Base-by-base conservation (phyloP, 768 basidiomycete species). In the Sarcomyxa edulis region DNA sequence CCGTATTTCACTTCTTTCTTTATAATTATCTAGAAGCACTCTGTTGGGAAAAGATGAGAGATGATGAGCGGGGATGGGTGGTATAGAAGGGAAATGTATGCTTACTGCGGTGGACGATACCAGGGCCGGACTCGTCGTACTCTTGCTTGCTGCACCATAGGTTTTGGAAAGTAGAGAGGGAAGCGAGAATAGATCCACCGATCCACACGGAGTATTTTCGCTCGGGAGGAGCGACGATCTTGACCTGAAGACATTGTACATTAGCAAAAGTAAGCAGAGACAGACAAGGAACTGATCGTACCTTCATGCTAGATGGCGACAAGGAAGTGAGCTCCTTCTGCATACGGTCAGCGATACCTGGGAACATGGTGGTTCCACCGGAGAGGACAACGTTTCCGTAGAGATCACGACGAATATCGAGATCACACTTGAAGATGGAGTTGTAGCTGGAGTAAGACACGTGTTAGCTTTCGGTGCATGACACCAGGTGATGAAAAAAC, bases 181-280 rank as follows among this genome's bases (percentile, higher is more conserved):
- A 92, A 31, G 91, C 92, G 49, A 88, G 66, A 52, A 87, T 88
- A 29, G 82, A 84, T 43, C 84, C 85, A 68, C 85, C 85, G 51
- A 92, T 92, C 88, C 93, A 96, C 65, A 94, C 92, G 39, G 88
- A 91, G 76, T 92, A 92, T 62, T 90, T 95, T 52, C 91, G 72
- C 72, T 95, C 91, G 39, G 91, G 90, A 35, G 92, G 91, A 44
- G 91, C 87, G 43, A 90, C 84, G 40, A 93, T 90, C 79, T 90
- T 92, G 68, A 92, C 84, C 75, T 78, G 43, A 19, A 33, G 14
- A 26, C 25, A 8, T 30, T 9, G 21, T 37, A 7, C 31, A 19
- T 45, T 40, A 35, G 21, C 20, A 31, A 11, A 52, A 33, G 33
- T 35, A 24, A 37, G 10, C 16, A 8, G 10, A 28, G 18, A 24